phyloP scores from a whole-genome alignment of 148 eudicot genomes.

The Cornus florida region DNA sequence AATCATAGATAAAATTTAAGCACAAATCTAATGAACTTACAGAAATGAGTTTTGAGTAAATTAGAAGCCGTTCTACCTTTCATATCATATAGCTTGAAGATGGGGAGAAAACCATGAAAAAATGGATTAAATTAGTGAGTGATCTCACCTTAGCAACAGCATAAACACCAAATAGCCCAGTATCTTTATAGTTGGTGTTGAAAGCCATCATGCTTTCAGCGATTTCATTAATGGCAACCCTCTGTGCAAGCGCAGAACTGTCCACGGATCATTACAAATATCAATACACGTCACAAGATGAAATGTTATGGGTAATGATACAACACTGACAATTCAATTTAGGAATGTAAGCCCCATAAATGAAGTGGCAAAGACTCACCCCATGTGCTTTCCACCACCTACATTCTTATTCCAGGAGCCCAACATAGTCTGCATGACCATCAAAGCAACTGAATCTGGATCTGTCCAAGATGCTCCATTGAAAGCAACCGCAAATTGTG shows the following conservation, averaged over 20 bases:
- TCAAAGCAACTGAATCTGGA: conserved; percentile 90
- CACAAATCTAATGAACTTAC: not conserved
- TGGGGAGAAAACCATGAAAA: not conserved
- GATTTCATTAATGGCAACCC: conserved; percentile 69
- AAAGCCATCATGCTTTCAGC: conserved; percentile 97
- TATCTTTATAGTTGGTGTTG: conserved; percentile 87
- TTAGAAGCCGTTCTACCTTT: not conserved
- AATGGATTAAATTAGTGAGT: not conserved
- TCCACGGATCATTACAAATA: conserved; percentile 1
- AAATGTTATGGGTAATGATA: not conserved
- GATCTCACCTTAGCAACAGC: conserved; percentile 81
- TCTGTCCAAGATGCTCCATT: conserved; percentile 94
- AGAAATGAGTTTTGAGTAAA: not conserved
- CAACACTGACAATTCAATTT: too few relatives aligned
- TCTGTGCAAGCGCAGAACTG: conserved; percentile 89
- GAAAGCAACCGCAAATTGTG: conserved; percentile 91
- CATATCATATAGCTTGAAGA: not conserved
- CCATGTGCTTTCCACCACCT: conserved; percentile 89
- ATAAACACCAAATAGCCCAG: conserved; percentile 92
- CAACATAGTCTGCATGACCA: conserved; percentile 88
- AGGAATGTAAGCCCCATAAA: not conserved
- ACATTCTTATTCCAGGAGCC: conserved; percentile 82
- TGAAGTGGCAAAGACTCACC: conserved; percentile 41
- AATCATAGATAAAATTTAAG: not conserved
- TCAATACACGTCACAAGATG: conserved; percentile 12